Evolutionary conservation across 345 rosid genomes (phyloP).

Genomic region (Brassica juncea): DNA sequence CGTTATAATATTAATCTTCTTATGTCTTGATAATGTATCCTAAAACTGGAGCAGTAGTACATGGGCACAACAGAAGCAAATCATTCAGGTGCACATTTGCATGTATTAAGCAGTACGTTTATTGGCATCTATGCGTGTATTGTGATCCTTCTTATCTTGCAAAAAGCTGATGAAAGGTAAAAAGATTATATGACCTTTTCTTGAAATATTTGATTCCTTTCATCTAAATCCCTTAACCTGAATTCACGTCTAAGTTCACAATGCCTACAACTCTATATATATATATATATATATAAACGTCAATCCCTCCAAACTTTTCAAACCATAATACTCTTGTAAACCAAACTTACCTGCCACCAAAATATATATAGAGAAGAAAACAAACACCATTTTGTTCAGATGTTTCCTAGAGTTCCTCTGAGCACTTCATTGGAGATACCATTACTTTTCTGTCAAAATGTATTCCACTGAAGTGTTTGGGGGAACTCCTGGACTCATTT

Average conservation of each 20-base stretch:
- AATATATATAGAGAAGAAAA: neutral
- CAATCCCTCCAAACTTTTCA: conserved; percentile 2
- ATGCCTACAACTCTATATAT: neutral
- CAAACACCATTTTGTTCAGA: conserved; percentile 14
- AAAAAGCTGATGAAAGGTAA: conserved; percentile 14
- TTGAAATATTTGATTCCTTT: conserved; percentile 15
- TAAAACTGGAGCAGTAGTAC: neutral
- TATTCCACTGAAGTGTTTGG: conserved; percentile 39
- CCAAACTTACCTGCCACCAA: neutral
- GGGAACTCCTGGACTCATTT: conserved; percentile 39
- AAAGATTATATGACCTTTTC: conserved; percentile 10
- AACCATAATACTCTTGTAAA: conserved; percentile 4
- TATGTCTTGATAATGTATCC: neutral
- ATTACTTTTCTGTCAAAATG: neutral
- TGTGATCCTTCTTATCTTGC: conserved; percentile 5
- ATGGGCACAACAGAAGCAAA: neutral
- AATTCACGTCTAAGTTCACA: conserved; percentile 38
- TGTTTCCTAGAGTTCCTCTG: conserved; percentile 38
- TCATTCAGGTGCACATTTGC: neutral
- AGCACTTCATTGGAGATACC: conserved; percentile 34
- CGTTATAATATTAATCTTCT: neutral
- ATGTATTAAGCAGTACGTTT: conserved; percentile 8
- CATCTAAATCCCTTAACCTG: conserved; percentile 13
- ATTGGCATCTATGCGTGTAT: conserved; percentile 6
- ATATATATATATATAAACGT: conserved; percentile 16